phyloP scores from a whole-genome alignment of 306 rosid genomes.

The Dryas alaskensis region DNA sequence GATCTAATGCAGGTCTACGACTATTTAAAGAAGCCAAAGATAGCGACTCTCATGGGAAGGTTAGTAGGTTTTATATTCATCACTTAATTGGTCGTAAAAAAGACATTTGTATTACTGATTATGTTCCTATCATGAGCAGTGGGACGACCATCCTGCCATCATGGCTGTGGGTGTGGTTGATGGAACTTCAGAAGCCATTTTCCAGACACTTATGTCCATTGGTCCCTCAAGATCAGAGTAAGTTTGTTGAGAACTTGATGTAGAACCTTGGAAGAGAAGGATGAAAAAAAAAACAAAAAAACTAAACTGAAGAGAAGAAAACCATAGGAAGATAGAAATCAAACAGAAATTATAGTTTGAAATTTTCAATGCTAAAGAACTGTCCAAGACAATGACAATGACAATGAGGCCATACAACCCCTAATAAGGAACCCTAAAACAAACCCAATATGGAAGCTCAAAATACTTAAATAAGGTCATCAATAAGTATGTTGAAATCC shows the following conservation, averaged over 20 bases:
- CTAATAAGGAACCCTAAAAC: background rate
- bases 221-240: constrained; percentile 89
- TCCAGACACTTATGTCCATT: constrained; percentile 78
- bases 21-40: constrained; percentile 83
- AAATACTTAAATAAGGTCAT: background rate
- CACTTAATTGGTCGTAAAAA: constrained; percentile 24
- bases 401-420: background rate
- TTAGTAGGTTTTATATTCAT: constrained; percentile 35
- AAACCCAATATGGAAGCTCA: background rate
- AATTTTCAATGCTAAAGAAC: background rate
- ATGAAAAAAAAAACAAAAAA: background rate
- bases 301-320: background rate
- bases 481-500: background rate
- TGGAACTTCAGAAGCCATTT: constrained; percentile 82
- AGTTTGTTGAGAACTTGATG: constrained; percentile 25
- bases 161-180: constrained; percentile 91
- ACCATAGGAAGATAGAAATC: background rate
- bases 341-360: background rate
- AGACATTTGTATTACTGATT: constrained; percentile 1
- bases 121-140: constrained; percentile 49
- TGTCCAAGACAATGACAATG: background rate
- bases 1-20: constrained; percentile 38
- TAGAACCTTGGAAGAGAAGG: background rate
- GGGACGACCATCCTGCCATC: constrained; percentile 82
- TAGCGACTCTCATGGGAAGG: constrained; percentile 60